These are phyloP conservation scores for Pichia insulana DNA, from an alignment of 805 yeast genomes.

Conservation along the genomic window DNA sequence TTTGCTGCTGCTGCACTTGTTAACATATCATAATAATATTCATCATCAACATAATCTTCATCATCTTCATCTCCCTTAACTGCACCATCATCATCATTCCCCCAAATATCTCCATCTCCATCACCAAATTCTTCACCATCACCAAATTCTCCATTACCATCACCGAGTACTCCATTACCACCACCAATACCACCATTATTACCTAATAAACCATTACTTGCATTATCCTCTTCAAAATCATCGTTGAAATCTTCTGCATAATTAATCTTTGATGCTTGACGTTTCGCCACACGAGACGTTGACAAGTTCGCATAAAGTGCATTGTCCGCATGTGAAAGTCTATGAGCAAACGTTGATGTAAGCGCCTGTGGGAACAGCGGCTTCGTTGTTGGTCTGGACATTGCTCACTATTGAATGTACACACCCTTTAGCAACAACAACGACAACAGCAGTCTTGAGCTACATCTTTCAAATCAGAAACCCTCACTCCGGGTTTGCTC, in stretches of 20 bases:
- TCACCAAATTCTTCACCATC: constrained; percentile 33
- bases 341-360: constrained; percentile 61
- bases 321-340: constrained; percentile 67
- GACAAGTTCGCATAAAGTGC: constrained; percentile 66
- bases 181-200: background rate
- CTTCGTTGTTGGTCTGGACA: constrained; percentile 7
- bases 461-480: constrained; percentile 3
- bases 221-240: constrained; percentile 28
- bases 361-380: constrained; percentile 64
- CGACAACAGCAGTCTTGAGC: too few species aligned
- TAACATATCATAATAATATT: constrained; percentile 32
- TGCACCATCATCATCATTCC: constrained; percentile 33
- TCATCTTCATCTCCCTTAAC: constrained; percentile 6
- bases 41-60: constrained; percentile 27
- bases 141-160: constrained; percentile 38
- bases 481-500: too few species aligned
- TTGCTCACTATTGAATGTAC: too few species aligned
- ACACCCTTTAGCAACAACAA: too few species aligned
- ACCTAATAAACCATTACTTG: background rate
- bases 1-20: constrained; percentile 33
- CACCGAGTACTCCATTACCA: background rate
- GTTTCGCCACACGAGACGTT: constrained; percentile 68
- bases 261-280: constrained; percentile 57
- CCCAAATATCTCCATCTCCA: constrained; percentile 33
- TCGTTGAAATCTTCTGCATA: constrained; percentile 71